Percentiles rank a stretch among this genome's conserved stretches.
phyloP scores from a whole-genome alignment of 495 filamentous ascomycete species.

The Emericellopsis terricola region DNA sequence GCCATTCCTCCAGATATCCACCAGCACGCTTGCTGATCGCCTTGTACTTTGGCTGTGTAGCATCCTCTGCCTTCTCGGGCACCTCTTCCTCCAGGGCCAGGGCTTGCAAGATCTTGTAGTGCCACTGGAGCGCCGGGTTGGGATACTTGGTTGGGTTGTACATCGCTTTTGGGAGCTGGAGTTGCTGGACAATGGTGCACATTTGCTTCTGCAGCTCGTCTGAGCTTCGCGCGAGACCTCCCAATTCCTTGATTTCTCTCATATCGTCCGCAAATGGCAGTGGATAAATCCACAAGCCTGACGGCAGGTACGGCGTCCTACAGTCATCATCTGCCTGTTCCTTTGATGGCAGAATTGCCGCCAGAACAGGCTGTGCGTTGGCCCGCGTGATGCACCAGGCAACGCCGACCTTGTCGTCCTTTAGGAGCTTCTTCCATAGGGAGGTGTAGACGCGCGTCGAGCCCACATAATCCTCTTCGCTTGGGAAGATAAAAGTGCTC shows the following conservation, averaged over 20 bases:
- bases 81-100: slow-evolving; percentile 84
- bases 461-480: slow-evolving; percentile 75
- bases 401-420: slow-evolving; percentile 58
- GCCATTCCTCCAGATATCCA: slow-evolving; percentile 59
- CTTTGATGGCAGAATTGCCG: slow-evolving; percentile 60
- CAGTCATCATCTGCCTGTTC: slow-evolving; percentile 42
- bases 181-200: slow-evolving; percentile 61
- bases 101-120: slow-evolving; percentile 87
- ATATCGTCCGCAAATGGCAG: slow-evolving; percentile 88
- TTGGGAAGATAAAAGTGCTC: slow-evolving; percentile 85
- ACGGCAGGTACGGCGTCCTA: slow-evolving; percentile 51
- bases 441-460: slow-evolving; percentile 87
- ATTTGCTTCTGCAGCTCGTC: slow-evolving; percentile 62
- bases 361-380: slow-evolving; percentile 60
- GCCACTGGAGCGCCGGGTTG: slow-evolving; percentile 93
- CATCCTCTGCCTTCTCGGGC: slow-evolving; percentile 64
- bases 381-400: slow-evolving; percentile 78
- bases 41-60: slow-evolving; percentile 64
- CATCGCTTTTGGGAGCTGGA: slow-evolving; percentile 72
- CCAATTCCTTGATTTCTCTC: slow-evolving; percentile 42
- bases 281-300: slow-evolving; percentile 77
- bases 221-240: slow-evolving; percentile 36
- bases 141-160: slow-evolving; percentile 82
- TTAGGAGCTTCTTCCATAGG: slow-evolving; percentile 69
- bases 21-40: slow-evolving; percentile 75